phyloP scores from a whole-genome alignment of 2,329 filamentous ascomycete genomes.

The Cyphellophora attinorum region DNA sequence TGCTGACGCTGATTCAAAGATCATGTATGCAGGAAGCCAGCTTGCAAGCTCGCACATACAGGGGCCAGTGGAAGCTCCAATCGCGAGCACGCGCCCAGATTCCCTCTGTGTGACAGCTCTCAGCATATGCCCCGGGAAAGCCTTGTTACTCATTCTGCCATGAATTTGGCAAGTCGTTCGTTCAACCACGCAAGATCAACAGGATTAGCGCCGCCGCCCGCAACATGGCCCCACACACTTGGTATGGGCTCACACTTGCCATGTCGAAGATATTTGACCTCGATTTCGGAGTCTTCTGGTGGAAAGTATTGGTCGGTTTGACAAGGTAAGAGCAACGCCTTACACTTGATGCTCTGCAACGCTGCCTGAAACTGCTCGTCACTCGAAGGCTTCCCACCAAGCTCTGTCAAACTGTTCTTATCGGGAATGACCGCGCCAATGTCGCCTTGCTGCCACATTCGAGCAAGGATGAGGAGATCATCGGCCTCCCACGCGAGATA shows the following conservation, averaged over 20 bases:
- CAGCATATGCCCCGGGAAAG: no score
- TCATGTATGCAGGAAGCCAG: no score
- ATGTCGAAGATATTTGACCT: conserved; percentile 13
- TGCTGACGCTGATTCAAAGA: no score
- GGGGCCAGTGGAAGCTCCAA: no score
- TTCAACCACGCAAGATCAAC: conserved; percentile 23
- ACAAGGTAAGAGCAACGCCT: conserved; percentile 27
- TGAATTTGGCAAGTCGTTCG: conserved; percentile 16
- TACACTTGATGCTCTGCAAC: conserved; percentile 17
- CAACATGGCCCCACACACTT: conserved; percentile 24
- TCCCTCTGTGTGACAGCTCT: no score
- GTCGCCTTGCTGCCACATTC: conserved; percentile 37
- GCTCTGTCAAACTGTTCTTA: conserved; percentile 11
- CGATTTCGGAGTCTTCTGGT: conserved; percentile 21
- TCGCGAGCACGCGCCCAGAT: no score
- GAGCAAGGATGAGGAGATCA: conserved; percentile 31
- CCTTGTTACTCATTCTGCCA: no score
- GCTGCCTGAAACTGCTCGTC: conserved; percentile 15
- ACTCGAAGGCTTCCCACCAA: conserved; percentile 9
- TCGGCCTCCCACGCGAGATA: conserved; percentile 33
- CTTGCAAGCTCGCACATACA: no score
- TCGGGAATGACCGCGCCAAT: conserved; percentile 22
- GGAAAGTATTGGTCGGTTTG: conserved; percentile 29
- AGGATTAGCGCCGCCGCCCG: conserved; percentile 20
- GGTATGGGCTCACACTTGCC: conserved; percentile 21